Evolutionary conservation across 495 filamentous ascomycete species (phyloP).

Genomic region (Aspergillus ellipticus): DNA sequence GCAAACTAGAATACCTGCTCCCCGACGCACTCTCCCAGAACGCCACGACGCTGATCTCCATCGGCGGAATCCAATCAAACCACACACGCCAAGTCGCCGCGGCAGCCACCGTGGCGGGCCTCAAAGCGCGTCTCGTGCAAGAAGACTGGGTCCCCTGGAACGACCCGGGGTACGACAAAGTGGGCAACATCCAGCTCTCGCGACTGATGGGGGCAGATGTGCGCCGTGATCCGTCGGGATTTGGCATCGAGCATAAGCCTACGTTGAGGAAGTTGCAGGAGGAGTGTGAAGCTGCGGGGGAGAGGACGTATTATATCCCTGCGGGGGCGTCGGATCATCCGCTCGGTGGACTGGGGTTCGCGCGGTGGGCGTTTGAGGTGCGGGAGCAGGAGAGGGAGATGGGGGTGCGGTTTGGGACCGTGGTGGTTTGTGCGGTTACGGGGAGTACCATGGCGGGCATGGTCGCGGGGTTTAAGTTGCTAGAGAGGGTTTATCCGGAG

Average conservation of each 20-base stretch:
- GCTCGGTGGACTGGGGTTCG: slow-evolving; percentile 62
- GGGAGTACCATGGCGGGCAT: slow-evolving; percentile 61
- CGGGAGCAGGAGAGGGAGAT: slow-evolving; percentile 52
- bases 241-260: slow-evolving; percentile 59
- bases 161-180: slow-evolving; percentile 48
- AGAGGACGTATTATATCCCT: slow-evolving; percentile 61
- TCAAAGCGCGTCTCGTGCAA: slow-evolving; percentile 54
- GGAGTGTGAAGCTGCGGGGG: slow-evolving; percentile 42
- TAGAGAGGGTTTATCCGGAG: slow-evolving; percentile 37
- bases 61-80: slow-evolving; percentile 62
- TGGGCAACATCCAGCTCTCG: slow-evolving; percentile 61
- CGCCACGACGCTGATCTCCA: slow-evolving; percentile 54
- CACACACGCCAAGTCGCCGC: slow-evolving; percentile 62
- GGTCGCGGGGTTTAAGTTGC: slow-evolving; percentile 59
- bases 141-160: slow-evolving; percentile 60
- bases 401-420: slow-evolving; percentile 56
- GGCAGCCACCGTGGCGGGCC: slow-evolving; percentile 47
- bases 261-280: slow-evolving; percentile 44
- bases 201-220: slow-evolving; percentile 59
- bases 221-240: slow-evolving; percentile 44
- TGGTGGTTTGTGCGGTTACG: slow-evolving; percentile 61
- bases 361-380: slow-evolving; percentile 62
- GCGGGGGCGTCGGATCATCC: slow-evolving; percentile 63
- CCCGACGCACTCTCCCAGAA: slow-evolving; percentile 53
- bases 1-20: slow-evolving; percentile 62